phyloP scores from a whole-genome alignment of 2,329 filamentous ascomycete species.

The Cercospora sp. region DNA sequence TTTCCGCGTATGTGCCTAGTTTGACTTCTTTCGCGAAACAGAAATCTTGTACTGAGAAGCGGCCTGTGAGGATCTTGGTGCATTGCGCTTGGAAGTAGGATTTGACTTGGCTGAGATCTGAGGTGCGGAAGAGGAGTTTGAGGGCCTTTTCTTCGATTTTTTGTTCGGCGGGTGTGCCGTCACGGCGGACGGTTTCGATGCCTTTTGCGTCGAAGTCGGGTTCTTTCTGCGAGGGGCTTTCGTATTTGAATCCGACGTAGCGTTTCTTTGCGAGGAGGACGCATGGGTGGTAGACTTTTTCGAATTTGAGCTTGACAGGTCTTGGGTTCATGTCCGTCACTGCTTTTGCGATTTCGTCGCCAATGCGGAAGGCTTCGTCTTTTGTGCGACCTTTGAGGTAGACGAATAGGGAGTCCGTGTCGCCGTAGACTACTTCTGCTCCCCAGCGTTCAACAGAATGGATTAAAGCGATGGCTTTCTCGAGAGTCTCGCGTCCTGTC shows the following conservation, averaged over 20 bases:
- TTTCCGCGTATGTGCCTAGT: conserved; percentile 82
- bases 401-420: conserved; percentile 94
- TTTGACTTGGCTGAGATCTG: conserved; percentile 86
- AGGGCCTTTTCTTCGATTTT: conserved; percentile 94
- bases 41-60: conserved; percentile 90
- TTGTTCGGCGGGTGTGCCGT: conserved; percentile 92
- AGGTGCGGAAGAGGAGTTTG: conserved; percentile 83
- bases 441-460: conserved; percentile 85
- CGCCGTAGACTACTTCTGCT: conserved; percentile 95
- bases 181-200: conserved; percentile 93
- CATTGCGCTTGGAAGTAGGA: conserved; percentile 87
- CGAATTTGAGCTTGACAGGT: conserved; percentile 94
- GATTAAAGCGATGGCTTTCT: conserved; percentile 89
- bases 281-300: conserved; percentile 97
- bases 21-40: conserved; percentile 93
- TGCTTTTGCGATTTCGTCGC: conserved; percentile 83
- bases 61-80: conserved; percentile 84
- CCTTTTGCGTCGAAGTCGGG: conserved; percentile 97
- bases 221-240: conserved; percentile 68
- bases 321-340: conserved; percentile 88
- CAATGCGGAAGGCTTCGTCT: conserved; percentile 87
- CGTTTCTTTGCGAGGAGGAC: conserved; percentile 94
- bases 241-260: conserved; percentile 98
- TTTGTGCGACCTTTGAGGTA: conserved; percentile 82
- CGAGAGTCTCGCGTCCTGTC: conserved; percentile 88